These are phyloP conservation scores for Ormosia emarginata DNA, from an alignment of 306 rosid species.

Conservation along the genomic window DNA sequence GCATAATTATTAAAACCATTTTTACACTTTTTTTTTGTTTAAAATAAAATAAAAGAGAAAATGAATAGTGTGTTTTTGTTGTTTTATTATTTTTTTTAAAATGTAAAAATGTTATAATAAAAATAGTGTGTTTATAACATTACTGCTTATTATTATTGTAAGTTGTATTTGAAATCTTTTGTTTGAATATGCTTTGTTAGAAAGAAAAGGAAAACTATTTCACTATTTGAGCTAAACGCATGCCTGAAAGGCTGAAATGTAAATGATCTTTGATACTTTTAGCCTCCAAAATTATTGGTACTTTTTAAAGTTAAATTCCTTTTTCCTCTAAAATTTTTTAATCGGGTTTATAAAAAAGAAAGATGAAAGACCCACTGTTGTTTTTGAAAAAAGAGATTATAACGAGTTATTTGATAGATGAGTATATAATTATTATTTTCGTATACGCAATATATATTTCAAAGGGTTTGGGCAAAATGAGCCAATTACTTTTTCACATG, in stretches of 20 bases:
- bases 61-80: too few relatives aligned
- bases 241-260: too few relatives aligned
- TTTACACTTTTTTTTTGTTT: neutral
- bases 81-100: too few relatives aligned
- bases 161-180: neutral
- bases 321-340: neutral
- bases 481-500: neutral
- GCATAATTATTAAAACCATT: neutral
- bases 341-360: neutral
- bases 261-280: neutral
- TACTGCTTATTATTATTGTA: neutral
- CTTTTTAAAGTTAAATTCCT: neutral
- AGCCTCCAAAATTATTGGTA: neutral
- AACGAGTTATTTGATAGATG: too few relatives aligned
- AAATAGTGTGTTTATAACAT: too few relatives aligned
- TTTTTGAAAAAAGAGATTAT: too few relatives aligned
- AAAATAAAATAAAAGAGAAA: too few relatives aligned
- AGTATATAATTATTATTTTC: too few relatives aligned
- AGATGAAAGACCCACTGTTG: neutral
- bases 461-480: neutral
- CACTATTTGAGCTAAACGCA: too few relatives aligned
- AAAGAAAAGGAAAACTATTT: too few relatives aligned
- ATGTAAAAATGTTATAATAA: too few relatives aligned
- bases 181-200: neutral
- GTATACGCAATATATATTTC: neutral